Evolutionary conservation across 106 monocot genomes (phyloP).

Genomic region (Hemerocallis citrina): DNA sequence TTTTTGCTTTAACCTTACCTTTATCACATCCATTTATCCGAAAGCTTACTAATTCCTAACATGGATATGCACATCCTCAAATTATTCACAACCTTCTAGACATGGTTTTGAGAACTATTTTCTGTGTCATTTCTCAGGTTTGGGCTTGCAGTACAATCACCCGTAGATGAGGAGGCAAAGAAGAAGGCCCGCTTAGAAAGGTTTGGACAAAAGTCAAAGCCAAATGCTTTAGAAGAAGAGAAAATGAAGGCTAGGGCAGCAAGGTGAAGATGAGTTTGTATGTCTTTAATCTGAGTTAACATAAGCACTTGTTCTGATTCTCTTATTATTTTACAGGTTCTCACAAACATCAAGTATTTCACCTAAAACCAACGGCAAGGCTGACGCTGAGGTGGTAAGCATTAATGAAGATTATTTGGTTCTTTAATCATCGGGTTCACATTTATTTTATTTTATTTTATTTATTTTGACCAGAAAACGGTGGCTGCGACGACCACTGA

Average conservation of each 20-base stretch:
- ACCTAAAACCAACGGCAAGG: slow-evolving; percentile 13
- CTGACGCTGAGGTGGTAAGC: slow-evolving; percentile 9
- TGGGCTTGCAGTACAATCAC: slow-evolving; percentile 18
- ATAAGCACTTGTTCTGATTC: background rate
- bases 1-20: background rate
- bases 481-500: background rate
- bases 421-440: no score
- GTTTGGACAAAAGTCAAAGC: slow-evolving; percentile 26
- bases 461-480: background rate
- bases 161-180: slow-evolving; percentile 47
- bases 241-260: slow-evolving; percentile 59
- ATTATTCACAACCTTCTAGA: background rate
- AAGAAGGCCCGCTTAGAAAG: slow-evolving; percentile 59
- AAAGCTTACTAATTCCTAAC: background rate
- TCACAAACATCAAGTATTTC: slow-evolving; percentile 16
- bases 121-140: slow-evolving; percentile 19
- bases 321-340: slow-evolving; percentile 25
- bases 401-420: background rate
- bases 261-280: no score
- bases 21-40: background rate
- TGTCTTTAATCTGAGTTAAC: no score
- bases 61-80: background rate
- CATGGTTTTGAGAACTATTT: background rate
- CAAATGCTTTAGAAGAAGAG: slow-evolving; percentile 38
- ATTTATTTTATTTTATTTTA: background rate